Percentiles rank a stretch among this genome's conserved stretches.
Evolutionary conservation across 2,329 filamentous ascomycete genomes (phyloP).

Genomic region (Aquanectria penicillioides): DNA sequence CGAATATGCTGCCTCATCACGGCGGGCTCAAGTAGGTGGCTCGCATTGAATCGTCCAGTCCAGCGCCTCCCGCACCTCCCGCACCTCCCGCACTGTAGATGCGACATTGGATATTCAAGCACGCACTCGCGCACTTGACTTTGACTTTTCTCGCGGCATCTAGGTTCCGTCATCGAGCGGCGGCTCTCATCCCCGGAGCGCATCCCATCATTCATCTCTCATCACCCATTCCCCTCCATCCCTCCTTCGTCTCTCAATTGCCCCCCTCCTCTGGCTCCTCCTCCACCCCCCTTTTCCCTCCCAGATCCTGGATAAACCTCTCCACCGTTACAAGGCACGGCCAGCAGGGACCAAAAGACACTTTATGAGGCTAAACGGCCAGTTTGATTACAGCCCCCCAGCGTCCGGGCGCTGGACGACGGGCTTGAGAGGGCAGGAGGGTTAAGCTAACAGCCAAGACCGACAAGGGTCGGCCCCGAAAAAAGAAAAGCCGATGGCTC

Average conservation of each 20-base stretch:
- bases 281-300: slow-evolving; percentile 30
- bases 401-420: slow-evolving; percentile 35
- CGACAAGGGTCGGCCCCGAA: slow-evolving; percentile 23
- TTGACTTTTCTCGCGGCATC: neutral
- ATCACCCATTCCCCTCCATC: slow-evolving; percentile 4
- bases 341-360: slow-evolving; percentile 29
- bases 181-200: slow-evolving; percentile 5
- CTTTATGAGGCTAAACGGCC: slow-evolving; percentile 31
- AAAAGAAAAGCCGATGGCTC: slow-evolving; percentile 25
- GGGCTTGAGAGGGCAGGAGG: slow-evolving; percentile 31
- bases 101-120: slow-evolving; percentile 8
- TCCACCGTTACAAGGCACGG: slow-evolving; percentile 34
- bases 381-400: slow-evolving; percentile 37
- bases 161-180: slow-evolving; percentile 5
- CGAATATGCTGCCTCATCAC: slow-evolving; percentile 27
- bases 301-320: slow-evolving; percentile 28
- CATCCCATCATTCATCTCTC: slow-evolving; percentile 4
- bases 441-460: slow-evolving; percentile 2
- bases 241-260: neutral
- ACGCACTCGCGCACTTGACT: neutral
- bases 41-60: neutral
- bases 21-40: neutral
- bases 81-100: slow-evolving; percentile 14
- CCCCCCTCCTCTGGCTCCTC: neutral
- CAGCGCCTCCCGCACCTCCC: slow-evolving; percentile 16